A percentile compares a stretch with the other conserved stretches of the same genome.
These are phyloP conservation scores for Phytophthora macrochlamydospora DNA, from an alignment of 352 stramenopile species.

Conservation along the genomic window DNA sequence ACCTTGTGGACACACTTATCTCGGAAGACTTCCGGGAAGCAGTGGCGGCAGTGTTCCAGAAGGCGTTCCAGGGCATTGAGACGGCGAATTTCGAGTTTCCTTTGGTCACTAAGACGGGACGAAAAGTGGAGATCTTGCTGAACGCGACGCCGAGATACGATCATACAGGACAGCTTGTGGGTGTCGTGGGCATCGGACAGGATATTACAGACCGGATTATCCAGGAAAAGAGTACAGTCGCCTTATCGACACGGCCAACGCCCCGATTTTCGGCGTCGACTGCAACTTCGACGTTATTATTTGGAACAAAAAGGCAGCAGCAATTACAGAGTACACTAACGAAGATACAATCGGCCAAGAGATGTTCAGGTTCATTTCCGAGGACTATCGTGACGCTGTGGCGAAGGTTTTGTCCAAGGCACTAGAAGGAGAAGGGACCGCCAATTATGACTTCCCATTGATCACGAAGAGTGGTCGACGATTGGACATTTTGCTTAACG, in stretches of 20 bases:
- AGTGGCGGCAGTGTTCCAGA: conserved; percentile 42
- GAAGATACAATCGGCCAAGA: conserved; percentile 82
- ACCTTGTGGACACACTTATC: conserved; percentile 73
- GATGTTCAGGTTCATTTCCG: conserved; percentile 78
- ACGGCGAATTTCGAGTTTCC: conserved; percentile 73
- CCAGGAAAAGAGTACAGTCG: conserved; percentile 41
- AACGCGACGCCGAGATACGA: conserved; percentile 73
- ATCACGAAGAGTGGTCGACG: conserved; percentile 60
- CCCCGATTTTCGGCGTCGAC: conserved; percentile 75
- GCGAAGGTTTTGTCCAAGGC: conserved; percentile 39
- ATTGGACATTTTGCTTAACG: conserved; percentile 62
- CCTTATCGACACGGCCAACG: conserved; percentile 48
- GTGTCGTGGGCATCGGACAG: conserved; percentile 55
- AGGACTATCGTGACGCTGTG: conserved; percentile 46
- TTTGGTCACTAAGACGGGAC: conserved; percentile 58
- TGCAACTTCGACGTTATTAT: conserved; percentile 71
- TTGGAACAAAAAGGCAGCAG: conserved; percentile 89
- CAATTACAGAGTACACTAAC: conserved; percentile 86
- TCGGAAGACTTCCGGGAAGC: conserved; percentile 40
- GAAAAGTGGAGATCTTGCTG: conserved; percentile 59
- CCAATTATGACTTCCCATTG: conserved; percentile 74
- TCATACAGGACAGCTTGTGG: conserved; percentile 60
- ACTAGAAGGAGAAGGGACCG: conserved; percentile 42
- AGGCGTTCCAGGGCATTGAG: conserved; percentile 45
- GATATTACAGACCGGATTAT: conserved; percentile 59